These are phyloP conservation scores for Oryza rufipogon DNA, from an alignment of 176 grass and related monocot species.

Conservation along the genomic window DNA sequence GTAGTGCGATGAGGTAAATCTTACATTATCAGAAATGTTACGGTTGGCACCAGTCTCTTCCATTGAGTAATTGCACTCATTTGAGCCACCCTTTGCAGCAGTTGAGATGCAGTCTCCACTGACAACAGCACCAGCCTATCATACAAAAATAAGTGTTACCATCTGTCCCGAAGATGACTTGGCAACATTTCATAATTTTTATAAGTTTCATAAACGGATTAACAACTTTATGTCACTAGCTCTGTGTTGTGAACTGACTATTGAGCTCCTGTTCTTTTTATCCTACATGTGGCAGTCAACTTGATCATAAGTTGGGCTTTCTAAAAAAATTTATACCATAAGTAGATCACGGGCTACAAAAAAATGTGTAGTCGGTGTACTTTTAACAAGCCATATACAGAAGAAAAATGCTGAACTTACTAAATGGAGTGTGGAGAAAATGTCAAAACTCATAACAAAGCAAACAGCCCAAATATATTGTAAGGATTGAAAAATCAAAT, in stretches of 20 bases:
- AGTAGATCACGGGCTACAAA: too few species aligned
- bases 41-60: not conserved
- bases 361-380: too few species aligned
- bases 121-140: conserved; percentile 16
- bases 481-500: not conserved
- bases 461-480: not conserved
- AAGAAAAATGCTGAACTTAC: too few species aligned
- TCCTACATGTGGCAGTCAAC: too few species aligned
- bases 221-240: not conserved
- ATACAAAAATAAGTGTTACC: not conserved
- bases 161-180: not conserved
- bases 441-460: not conserved
- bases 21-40: conserved; percentile 7
- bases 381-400: too few species aligned
- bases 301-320: too few species aligned
- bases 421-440: not conserved
- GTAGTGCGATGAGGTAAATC: not conserved
- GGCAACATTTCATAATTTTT: not conserved
- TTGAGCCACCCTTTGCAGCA: conserved; percentile 16
- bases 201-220: not conserved
- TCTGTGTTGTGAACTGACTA: too few species aligned
- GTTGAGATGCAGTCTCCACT: not conserved
- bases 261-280: too few species aligned
- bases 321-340: too few species aligned
- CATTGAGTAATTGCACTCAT: conserved; percentile 11